A percentile compares a stretch with the other conserved stretches of the same genome.
These are phyloP conservation scores for Psilocybe subaeruginosa DNA, from an alignment of 768 basidiomycete genomes.

Conservation along the genomic window DNA sequence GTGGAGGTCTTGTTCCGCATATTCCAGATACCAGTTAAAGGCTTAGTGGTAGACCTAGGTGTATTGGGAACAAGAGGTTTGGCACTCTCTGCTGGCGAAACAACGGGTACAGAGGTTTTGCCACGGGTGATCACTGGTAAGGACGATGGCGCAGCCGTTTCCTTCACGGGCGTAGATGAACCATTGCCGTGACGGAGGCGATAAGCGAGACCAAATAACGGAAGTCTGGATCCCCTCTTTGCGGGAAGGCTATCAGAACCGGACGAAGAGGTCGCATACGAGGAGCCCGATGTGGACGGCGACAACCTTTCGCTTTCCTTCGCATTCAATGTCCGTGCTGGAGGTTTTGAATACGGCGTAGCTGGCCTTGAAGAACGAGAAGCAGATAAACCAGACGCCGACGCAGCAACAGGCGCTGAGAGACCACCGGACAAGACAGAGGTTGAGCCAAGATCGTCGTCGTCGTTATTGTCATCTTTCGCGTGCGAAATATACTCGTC, in stretches of 20 bases:
- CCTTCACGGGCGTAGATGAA: not conserved
- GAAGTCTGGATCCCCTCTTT: not conserved
- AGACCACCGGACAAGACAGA: not conserved
- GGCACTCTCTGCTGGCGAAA: not conserved
- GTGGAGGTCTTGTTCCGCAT: not conserved
- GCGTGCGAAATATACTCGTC: not conserved
- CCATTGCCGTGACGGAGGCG: not conserved
- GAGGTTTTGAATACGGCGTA: constrained; percentile 4
- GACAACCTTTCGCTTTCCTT: not conserved
- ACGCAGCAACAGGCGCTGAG: not conserved
- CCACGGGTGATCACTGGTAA: not conserved
- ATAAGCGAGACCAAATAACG: constrained; percentile 2
- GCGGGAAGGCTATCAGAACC: not conserved
- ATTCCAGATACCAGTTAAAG: not conserved
- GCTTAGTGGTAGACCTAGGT: not conserved
- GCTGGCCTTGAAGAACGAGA: constrained; percentile 1
- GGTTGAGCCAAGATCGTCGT: not conserved
- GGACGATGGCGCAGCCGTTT: not conserved
- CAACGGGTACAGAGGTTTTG: not conserved
- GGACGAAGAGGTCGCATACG: not conserved
- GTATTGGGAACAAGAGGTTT: not conserved
- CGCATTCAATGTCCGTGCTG: not conserved
- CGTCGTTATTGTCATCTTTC: not conserved
- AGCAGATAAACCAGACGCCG: not conserved
- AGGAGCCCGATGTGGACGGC: not conserved